These are phyloP conservation scores for Gnaphalium uliginosum DNA, from an alignment of 129 eudicot species.

Conservation along the genomic window DNA sequence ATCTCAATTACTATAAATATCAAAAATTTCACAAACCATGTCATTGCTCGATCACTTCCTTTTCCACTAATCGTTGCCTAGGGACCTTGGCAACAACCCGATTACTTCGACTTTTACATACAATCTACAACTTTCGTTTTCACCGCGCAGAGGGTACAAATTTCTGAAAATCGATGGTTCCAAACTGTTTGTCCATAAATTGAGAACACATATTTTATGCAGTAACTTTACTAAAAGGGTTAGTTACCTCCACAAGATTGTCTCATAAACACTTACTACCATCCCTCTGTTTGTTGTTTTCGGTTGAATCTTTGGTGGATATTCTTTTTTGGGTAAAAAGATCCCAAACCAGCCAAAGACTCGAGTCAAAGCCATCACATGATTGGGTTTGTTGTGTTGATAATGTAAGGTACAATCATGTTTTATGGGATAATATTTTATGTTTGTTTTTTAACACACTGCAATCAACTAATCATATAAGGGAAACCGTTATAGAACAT, in stretches of 20 bases:
- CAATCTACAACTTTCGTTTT: no score
- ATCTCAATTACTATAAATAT: no score
- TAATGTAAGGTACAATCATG: no score
- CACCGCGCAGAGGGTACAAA: no score
- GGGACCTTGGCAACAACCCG: no score
- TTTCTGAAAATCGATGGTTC: no score
- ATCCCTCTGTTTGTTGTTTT: neutral
- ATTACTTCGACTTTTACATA: no score
- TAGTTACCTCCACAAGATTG: neutral
- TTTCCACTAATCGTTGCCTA: no score
- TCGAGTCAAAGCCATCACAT: neutral
- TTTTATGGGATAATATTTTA: neutral
- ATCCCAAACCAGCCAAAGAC: neutral
- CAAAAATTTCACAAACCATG: no score
- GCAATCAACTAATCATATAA: neutral
- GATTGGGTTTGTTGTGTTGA: neutral
- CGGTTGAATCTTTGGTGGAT: neutral
- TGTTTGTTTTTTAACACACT: neutral
- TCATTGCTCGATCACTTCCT: no score
- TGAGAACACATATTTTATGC: no score
- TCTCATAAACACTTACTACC: neutral
- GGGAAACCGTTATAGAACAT: neutral
- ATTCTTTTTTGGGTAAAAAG: neutral
- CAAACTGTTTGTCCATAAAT: no score
- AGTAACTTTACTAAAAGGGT: neutral